Conservation (phyloP, 2,329 filamentous ascomycete species). For the Penicillium glabrum region DNA sequence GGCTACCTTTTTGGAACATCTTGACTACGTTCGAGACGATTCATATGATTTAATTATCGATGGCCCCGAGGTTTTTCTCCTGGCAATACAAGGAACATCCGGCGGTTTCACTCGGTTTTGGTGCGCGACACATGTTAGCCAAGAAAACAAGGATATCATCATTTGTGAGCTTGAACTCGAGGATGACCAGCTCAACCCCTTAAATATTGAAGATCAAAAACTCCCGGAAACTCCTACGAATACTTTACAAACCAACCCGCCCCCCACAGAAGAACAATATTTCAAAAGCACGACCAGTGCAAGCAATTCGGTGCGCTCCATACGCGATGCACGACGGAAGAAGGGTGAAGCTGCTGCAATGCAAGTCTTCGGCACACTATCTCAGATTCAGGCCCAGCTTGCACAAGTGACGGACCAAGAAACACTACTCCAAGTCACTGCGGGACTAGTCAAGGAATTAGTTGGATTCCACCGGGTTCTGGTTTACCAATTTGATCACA, state of each 20-base stretch:
- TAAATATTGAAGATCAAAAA: conserved; percentile 18
- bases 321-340: conserved; percentile 72
- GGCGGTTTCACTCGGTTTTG: conserved; percentile 67
- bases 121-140: conserved; percentile 81
- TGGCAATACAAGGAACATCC: conserved; percentile 65
- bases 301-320: conserved; percentile 72
- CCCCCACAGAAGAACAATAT: conserved; percentile 72
- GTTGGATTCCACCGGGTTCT: conserved; percentile 91
- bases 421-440: conserved; percentile 73
- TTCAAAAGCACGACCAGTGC: conserved; percentile 71
- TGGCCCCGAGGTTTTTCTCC: conserved; percentile 81
- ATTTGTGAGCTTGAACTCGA: conserved; percentile 89
- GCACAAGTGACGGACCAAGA: conserved; percentile 64
- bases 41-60: conserved; percentile 72
- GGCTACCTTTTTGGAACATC: conserved; percentile 79
- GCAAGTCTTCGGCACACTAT: conserved; percentile 91
- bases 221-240: conserved; percentile 17
- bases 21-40: conserved; percentile 84
- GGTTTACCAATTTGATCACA: conserved; percentile 85
- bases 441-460: conserved; percentile 83
- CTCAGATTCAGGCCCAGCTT: conserved; percentile 85
- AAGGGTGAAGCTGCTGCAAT: conserved; percentile 80
- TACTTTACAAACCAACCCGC: conserved; percentile 21
- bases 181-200: conserved; percentile 65
- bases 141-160: conserved; percentile 65